Percentiles rank a stretch among this genome's conserved stretches.
phyloP scores from a whole-genome alignment of 2,329 filamentous ascomycete genomes.

The Claviceps fusiformis region DNA sequence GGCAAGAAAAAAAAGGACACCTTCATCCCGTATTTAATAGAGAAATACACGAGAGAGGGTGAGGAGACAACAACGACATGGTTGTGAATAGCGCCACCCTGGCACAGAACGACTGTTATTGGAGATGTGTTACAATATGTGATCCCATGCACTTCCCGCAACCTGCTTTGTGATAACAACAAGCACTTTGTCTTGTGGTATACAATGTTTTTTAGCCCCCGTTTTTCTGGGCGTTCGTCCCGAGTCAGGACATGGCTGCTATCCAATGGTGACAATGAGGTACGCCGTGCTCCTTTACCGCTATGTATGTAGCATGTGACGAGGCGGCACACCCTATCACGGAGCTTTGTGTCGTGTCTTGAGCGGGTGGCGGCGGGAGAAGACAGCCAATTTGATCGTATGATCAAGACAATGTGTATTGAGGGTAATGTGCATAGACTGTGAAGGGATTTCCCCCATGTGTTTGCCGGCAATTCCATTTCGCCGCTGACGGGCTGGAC shows the following conservation, averaged over 20 bases:
- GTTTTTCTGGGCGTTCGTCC: not conserved
- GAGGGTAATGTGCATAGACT: not conserved
- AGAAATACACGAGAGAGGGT: not conserved
- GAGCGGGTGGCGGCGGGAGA: not conserved
- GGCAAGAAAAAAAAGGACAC: not conserved
- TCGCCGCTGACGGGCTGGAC: not conserved
- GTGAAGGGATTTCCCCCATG: not conserved
- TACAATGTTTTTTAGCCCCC: not conserved
- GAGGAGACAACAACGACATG: not conserved
- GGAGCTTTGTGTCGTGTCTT: not conserved
- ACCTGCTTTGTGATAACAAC: not conserved
- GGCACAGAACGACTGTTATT: not conserved
- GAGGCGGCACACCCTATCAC: not conserved
- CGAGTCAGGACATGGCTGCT: not conserved
- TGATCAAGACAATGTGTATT: not conserved
- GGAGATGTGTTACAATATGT: not conserved
- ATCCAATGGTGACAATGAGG: not conserved
- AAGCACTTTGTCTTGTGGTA: not conserved
- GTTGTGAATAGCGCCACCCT: not conserved
- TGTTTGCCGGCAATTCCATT: not conserved
- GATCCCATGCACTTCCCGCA: not conserved
- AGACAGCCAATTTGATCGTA: not conserved
- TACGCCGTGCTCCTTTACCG: not conserved
- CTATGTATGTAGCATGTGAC: not conserved
- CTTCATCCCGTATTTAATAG: not conserved